Conservation (phyloP, 805 yeast species). For the Metschnikowia koreensis region DNA sequence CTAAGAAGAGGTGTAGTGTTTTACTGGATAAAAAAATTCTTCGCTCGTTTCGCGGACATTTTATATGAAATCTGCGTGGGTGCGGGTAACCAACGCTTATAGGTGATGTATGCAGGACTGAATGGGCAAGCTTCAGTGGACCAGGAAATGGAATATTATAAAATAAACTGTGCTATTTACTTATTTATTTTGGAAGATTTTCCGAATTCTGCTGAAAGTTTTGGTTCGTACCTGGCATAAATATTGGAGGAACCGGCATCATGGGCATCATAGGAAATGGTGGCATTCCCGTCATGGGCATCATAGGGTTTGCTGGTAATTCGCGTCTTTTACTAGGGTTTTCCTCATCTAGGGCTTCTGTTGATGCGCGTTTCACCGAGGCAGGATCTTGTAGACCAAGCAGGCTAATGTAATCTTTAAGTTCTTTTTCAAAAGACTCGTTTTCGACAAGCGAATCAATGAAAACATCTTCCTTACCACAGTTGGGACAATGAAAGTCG, state of each 20-base stretch:
- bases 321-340: slow-evolving; percentile 25
- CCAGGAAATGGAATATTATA: neutral
- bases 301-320: slow-evolving; percentile 11
- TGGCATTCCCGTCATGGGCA: slow-evolving; percentile 14
- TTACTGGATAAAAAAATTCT: neutral
- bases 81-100: slow-evolving; percentile 8
- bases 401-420: slow-evolving; percentile 49
- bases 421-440: slow-evolving; percentile 52
- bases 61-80: slow-evolving; percentile 1
- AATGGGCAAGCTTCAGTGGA: neutral
- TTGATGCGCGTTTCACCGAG: slow-evolving; percentile 10
- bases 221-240: slow-evolving; percentile 1
- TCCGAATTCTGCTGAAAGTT: slow-evolving; percentile 1
- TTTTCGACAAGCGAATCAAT: slow-evolving; percentile 70
- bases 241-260: slow-evolving; percentile 19
- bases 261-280: slow-evolving; percentile 21
- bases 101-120: neutral
- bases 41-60: neutral
- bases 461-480: slow-evolving; percentile 69
- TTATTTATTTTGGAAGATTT: neutral
- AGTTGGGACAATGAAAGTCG: slow-evolving; percentile 89
- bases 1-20: slow-evolving; percentile 2
- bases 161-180: neutral
- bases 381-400: slow-evolving; percentile 37
- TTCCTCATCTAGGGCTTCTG: slow-evolving; percentile 17